phyloP scores from a whole-genome alignment of 805 yeast species.

The Priceomyces fermenticarens region DNA sequence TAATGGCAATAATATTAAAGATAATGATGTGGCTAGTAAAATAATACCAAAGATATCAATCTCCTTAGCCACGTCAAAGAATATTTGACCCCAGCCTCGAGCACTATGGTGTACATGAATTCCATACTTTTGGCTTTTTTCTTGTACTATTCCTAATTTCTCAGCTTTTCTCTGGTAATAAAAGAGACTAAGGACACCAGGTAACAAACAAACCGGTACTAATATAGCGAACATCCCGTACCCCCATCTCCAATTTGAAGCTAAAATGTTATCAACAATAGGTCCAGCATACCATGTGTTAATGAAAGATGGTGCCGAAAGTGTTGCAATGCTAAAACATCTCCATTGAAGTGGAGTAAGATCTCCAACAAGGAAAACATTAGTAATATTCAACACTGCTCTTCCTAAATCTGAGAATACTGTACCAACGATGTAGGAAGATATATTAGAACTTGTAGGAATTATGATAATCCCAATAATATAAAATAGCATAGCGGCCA shows the following conservation, averaged over 20 bases:
- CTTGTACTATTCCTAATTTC: constrained; percentile 9
- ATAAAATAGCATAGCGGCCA: constrained; percentile 14
- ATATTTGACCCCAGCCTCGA: neutral
- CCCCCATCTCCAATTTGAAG: constrained; percentile 37
- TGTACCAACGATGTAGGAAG: constrained; percentile 23
- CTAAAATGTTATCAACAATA: constrained; percentile 17
- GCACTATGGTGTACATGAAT: neutral
- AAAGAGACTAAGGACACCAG: constrained; percentile 29
- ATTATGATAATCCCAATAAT: constrained; percentile 18
- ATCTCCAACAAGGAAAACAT: constrained; percentile 20
- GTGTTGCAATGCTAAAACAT: constrained; percentile 12
- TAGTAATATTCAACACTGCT: constrained; percentile 16
- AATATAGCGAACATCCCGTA: constrained; percentile 49
- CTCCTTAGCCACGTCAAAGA: constrained; percentile 23
- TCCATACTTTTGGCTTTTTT: neutral
- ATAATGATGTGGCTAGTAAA: constrained; percentile 36
- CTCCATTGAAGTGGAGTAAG: constrained; percentile 25
- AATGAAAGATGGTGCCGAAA: constrained; percentile 21
- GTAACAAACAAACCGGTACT: constrained; percentile 37
- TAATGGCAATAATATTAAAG: constrained; percentile 34
- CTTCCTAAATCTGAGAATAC: constrained; percentile 16
- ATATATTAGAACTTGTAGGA: constrained; percentile 16
- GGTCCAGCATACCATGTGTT: constrained; percentile 44
- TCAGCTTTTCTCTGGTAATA: constrained; percentile 29
- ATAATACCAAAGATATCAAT: constrained; percentile 37